phyloP scores from a whole-genome alignment of 768 basidiomycete genomes.

The Candolleomyces eurysporus region DNA sequence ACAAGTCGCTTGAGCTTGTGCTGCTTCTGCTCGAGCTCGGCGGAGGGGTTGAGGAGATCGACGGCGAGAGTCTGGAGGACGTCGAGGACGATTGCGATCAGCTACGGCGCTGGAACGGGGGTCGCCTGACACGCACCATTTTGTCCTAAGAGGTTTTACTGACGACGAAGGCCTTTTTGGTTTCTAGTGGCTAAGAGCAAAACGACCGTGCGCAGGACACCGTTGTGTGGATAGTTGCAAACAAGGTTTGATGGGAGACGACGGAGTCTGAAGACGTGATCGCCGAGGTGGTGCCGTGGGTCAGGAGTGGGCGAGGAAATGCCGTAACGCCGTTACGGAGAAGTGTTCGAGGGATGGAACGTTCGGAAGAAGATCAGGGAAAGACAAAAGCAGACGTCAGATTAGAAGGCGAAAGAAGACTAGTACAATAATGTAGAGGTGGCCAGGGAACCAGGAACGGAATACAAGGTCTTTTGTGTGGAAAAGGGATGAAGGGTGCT shows the following conservation, averaged over 20 bases:
- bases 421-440: slow-evolving; percentile 5
- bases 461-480: slow-evolving; percentile 5
- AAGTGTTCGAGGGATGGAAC: neutral
- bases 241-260: slow-evolving; percentile 37
- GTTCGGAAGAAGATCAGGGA: neutral
- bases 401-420: slow-evolving; percentile 2
- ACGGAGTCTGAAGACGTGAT: slow-evolving; percentile 27
- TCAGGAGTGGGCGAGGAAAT: neutral
- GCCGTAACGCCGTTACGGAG: neutral
- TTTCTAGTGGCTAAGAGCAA: slow-evolving; percentile 29
- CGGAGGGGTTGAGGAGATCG: slow-evolving; percentile 95
- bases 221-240: slow-evolving; percentile 38
- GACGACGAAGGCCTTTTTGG: slow-evolving; percentile 21
- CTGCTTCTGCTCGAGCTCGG: slow-evolving; percentile 79
- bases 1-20: slow-evolving; percentile 99
- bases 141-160: slow-evolving; percentile 19
- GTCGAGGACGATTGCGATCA: neutral
- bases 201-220: slow-evolving; percentile 17
- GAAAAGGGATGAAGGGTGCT: neutral
- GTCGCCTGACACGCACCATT: slow-evolving; percentile 28
- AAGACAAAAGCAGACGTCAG: neutral
- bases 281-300: neutral
- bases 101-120: neutral
- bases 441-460: slow-evolving; percentile 2
- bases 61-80: slow-evolving; percentile 81